phyloP scores from a whole-genome alignment of 2,329 filamentous ascomycete genomes.

The Pseudovirgaria hyperparasitica region DNA sequence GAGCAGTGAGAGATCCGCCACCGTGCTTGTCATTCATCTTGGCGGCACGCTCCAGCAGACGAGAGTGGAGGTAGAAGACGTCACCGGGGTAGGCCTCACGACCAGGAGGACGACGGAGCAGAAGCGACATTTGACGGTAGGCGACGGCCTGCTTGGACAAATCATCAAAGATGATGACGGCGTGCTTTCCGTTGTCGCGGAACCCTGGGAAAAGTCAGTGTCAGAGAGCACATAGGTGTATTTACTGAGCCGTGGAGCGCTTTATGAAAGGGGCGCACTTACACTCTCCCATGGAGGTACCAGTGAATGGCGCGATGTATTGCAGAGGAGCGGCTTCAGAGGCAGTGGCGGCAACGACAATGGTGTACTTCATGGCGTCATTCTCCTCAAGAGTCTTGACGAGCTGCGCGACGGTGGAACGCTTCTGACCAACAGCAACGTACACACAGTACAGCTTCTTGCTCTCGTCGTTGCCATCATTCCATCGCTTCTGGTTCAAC shows the following conservation, averaged over 20 bases:
- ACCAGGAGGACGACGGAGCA: conserved; percentile 93
- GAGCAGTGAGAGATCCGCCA: conserved; percentile 91
- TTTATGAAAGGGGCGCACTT: too few species aligned
- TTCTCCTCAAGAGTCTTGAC: conserved; percentile 99
- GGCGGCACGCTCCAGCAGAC: conserved; percentile 97
- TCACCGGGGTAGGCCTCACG: conserved; percentile 99
- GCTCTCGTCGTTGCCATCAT: conserved; percentile 69
- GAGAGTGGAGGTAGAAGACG: conserved; percentile 98
- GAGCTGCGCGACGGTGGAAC: conserved; percentile 96
- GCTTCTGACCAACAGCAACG: conserved; percentile 98
- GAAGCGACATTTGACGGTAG: conserved; percentile 97
- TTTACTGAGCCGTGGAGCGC: too few species aligned
- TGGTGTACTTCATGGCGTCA: conserved; percentile 96
- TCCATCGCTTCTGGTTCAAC: conserved; percentile 99
- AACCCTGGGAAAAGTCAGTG: too few species aligned
- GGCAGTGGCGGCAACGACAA: conserved; percentile 89
- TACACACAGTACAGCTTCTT: conserved; percentile 99
- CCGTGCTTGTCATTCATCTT: conserved; percentile 97
- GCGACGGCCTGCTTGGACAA: conserved; percentile 95
- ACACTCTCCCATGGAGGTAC: conserved; percentile 46
- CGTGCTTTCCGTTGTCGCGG: conserved; percentile 75
- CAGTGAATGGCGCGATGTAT: conserved; percentile 90
- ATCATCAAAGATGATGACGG: conserved; percentile 87
- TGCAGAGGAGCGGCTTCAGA: conserved; percentile 93
- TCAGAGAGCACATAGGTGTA: too few species aligned